Evolutionary conservation across 2,329 filamentous ascomycete genomes (phyloP).

Genomic region (Phyllachora maydis): DNA sequence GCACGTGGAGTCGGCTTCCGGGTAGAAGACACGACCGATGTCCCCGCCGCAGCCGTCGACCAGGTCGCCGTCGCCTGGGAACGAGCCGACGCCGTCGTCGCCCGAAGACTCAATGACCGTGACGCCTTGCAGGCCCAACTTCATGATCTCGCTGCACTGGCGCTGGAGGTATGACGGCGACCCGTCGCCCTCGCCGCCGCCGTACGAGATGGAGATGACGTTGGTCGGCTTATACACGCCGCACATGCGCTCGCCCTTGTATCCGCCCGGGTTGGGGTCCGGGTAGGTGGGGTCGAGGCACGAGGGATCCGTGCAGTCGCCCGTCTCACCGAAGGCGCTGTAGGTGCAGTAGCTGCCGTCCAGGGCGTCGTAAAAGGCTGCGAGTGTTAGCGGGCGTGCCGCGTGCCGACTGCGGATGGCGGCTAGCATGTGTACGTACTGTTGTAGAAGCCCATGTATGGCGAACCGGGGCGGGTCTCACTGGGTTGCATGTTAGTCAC

Average conservation of each 20-base stretch:
- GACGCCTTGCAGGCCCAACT: constrained; percentile 27
- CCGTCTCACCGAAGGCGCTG: constrained; percentile 22
- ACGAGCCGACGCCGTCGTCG: constrained; percentile 22
- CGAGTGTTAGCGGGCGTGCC: background rate
- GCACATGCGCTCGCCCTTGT: constrained; percentile 19
- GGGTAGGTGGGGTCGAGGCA: constrained; percentile 26
- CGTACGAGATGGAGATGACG: constrained; percentile 35
- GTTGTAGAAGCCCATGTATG: constrained; percentile 8
- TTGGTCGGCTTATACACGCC: constrained; percentile 25
- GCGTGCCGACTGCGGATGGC: background rate
- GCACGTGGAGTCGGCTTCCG: constrained; percentile 24
- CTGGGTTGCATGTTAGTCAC: no score
- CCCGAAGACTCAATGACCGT: constrained; percentile 25
- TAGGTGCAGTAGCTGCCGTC: constrained; percentile 28
- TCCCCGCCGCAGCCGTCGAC: constrained; percentile 6
- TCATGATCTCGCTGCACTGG: constrained; percentile 28
- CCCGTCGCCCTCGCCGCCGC: constrained; percentile 28
- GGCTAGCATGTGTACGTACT: constrained; percentile 1
- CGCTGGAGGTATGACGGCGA: constrained; percentile 30
- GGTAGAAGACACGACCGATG: constrained; percentile 17
- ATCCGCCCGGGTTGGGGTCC: constrained; percentile 20
- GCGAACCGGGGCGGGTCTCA: no score
- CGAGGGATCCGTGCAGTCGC: constrained; percentile 14
- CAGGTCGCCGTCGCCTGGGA: constrained; percentile 16
- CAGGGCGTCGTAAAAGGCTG: constrained; percentile 22